Conservation (phyloP, 176 grass and related monocot genomes). For the Ensete glaucum region DNA sequence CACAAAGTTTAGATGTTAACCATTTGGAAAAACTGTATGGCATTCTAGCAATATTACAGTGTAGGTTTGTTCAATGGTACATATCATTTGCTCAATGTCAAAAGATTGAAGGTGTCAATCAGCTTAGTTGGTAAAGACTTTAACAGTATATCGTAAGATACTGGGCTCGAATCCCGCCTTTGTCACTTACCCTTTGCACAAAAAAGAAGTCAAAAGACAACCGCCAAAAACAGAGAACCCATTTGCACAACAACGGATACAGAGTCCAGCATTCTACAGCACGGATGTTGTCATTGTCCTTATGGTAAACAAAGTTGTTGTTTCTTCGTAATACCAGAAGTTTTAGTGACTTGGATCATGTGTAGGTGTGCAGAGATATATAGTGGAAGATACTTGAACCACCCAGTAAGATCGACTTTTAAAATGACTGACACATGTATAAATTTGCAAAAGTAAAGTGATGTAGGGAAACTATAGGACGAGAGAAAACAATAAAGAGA, state of each 20-base stretch:
- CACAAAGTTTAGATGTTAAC: neutral
- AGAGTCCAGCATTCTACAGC: neutral
- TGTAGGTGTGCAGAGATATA: neutral
- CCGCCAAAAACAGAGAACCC: neutral
- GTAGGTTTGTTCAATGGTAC: neutral
- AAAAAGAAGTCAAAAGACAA: too few relatives aligned
- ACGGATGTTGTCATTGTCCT: neutral
- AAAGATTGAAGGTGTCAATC: neutral
- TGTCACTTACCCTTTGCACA: too few relatives aligned
- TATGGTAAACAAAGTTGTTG: neutral
- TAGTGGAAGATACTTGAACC: neutral
- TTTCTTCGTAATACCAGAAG: neutral
- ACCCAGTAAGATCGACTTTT: neutral
- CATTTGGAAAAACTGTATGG: neutral
- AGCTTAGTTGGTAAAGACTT: too few relatives aligned
- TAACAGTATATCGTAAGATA: too few relatives aligned
- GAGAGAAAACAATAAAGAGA: neutral
- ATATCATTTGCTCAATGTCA: neutral
- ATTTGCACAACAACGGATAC: neutral
- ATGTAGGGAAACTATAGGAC: neutral
- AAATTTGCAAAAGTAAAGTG: neutral
- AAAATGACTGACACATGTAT: neutral
- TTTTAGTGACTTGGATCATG: neutral
- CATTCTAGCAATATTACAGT: neutral
- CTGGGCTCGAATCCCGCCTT: too few relatives aligned